A percentile compares a stretch with the other conserved stretches of the same genome.
These are phyloP conservation scores for button mushroom (Agaricus bisporus) DNA, from an alignment of 768 basidiomycete species.

Conservation along the genomic window DNA sequence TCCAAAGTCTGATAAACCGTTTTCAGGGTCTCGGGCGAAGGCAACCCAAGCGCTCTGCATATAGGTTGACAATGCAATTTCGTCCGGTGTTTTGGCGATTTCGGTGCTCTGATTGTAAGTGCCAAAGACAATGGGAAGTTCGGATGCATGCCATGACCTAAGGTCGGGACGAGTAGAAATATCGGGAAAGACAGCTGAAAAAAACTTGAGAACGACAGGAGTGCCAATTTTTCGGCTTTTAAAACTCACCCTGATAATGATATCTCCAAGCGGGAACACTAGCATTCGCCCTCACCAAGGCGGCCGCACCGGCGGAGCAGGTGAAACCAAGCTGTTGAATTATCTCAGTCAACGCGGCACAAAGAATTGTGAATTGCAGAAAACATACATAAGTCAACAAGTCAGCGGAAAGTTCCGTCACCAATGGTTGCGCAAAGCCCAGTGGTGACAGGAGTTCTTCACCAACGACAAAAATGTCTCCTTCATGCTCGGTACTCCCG, in stretches of 20 bases:
- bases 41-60: slow-evolving; percentile 11
- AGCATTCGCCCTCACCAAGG: slow-evolving; percentile 20
- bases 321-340: slow-evolving; percentile 18
- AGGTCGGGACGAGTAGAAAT: slow-evolving; percentile 26
- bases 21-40: slow-evolving; percentile 11
- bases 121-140: slow-evolving; percentile 35
- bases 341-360: not conserved
- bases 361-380: not conserved
- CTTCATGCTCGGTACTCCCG: slow-evolving; percentile 27
- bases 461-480: slow-evolving; percentile 26
- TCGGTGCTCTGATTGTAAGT: slow-evolving; percentile 13
- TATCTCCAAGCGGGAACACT: slow-evolving; percentile 23
- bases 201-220: not conserved
- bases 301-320: slow-evolving; percentile 22
- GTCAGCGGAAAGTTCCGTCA: slow-evolving; percentile 24
- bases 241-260: slow-evolving; percentile 20
- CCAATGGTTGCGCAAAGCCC: slow-evolving; percentile 12
- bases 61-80: slow-evolving; percentile 5
- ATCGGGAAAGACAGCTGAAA: slow-evolving; percentile 29
- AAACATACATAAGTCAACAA: slow-evolving; percentile 16
- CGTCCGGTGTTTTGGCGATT: not conserved
- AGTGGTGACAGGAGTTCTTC: slow-evolving; percentile 18
- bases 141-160: slow-evolving; percentile 32
- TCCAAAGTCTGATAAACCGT: slow-evolving; percentile 10
- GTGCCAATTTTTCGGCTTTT: not conserved